These are phyloP conservation scores for Rhizopus sp. DNA, from an alignment of 371 early-diverging fungal genomes.

Conservation along the genomic window DNA sequence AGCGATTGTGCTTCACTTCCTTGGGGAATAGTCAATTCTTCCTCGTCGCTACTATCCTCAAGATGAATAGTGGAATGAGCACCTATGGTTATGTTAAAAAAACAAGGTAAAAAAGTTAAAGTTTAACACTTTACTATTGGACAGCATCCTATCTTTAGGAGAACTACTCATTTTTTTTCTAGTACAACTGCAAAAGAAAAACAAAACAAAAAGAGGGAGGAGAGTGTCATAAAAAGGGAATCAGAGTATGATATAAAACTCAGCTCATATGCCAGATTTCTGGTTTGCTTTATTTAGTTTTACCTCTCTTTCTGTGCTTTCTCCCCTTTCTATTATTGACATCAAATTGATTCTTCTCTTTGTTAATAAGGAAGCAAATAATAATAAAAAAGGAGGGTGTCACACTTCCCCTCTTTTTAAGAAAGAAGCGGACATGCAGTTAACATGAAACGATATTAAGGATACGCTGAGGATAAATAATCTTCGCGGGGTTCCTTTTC, in stretches of 20 bases:
- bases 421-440: too few relatives aligned
- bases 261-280: not conserved
- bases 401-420: too few relatives aligned
- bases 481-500: not conserved
- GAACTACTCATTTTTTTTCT: slow-evolving; percentile 12
- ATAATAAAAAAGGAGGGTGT: not conserved
- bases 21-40: slow-evolving; percentile 1
- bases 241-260: slow-evolving; percentile 1
- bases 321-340: not conserved
- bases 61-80: slow-evolving; percentile 20
- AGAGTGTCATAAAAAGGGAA: not conserved
- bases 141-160: slow-evolving; percentile 2
- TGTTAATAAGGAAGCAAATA: not conserved
- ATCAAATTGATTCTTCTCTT: too few relatives aligned
- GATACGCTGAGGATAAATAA: too few relatives aligned
- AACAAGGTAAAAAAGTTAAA: not conserved
- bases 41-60: slow-evolving; percentile 25
- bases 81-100: not conserved
- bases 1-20: slow-evolving; percentile 19
- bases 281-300: not conserved
- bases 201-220: not conserved
- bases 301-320: not conserved
- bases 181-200: not conserved
- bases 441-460: too few relatives aligned
- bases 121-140: slow-evolving; percentile 8